phyloP scores from a whole-genome alignment of 1,284 basidiomycete species.

The Cryptococcus sp. region DNA sequence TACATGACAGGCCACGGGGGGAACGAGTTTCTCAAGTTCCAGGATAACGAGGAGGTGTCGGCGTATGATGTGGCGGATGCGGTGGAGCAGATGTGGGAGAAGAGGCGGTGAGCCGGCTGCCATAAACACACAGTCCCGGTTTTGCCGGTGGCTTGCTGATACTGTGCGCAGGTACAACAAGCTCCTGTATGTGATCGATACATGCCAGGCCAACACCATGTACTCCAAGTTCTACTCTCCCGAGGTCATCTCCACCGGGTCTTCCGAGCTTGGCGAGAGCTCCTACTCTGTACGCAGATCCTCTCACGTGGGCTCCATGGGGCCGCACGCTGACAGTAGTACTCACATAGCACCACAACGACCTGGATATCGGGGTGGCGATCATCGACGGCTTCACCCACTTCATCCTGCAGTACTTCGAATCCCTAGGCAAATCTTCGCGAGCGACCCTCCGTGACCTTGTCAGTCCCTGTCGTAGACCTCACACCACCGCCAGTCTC shows the following conservation, averaged over 20 bases:
- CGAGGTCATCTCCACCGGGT: slow-evolving; percentile 91
- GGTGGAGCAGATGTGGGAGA: slow-evolving; percentile 97
- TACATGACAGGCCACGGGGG: slow-evolving; percentile 99
- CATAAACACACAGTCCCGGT: not conserved
- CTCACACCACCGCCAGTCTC: not conserved
- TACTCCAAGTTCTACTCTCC: slow-evolving; percentile 93
- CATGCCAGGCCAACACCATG: slow-evolving; percentile 96
- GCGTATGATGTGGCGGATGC: slow-evolving; percentile 95
- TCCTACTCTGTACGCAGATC: slow-evolving; percentile 78
- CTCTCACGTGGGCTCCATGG: not conserved
- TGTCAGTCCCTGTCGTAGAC: slow-evolving; percentile 56
- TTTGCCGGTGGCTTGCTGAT: not conserved
- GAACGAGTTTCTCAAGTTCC: slow-evolving; percentile 97
- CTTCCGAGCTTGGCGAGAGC: slow-evolving; percentile 80
- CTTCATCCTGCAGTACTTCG: slow-evolving; percentile 85
- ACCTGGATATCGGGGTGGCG: slow-evolving; percentile 88
- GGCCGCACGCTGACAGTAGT: not conserved
- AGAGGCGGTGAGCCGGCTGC: slow-evolving; percentile 65
- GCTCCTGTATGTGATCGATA: slow-evolving; percentile 97
- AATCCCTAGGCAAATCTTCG: slow-evolving; percentile 85
- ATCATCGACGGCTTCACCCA: slow-evolving; percentile 96
- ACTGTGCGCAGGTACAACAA: slow-evolving; percentile 74
- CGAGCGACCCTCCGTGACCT: slow-evolving; percentile 77
- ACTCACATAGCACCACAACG: slow-evolving; percentile 72
- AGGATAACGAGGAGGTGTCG: slow-evolving; percentile 96